Conservation (phyloP, 352 stramenopile species). For the Globisporangium alternatum region DNA sequence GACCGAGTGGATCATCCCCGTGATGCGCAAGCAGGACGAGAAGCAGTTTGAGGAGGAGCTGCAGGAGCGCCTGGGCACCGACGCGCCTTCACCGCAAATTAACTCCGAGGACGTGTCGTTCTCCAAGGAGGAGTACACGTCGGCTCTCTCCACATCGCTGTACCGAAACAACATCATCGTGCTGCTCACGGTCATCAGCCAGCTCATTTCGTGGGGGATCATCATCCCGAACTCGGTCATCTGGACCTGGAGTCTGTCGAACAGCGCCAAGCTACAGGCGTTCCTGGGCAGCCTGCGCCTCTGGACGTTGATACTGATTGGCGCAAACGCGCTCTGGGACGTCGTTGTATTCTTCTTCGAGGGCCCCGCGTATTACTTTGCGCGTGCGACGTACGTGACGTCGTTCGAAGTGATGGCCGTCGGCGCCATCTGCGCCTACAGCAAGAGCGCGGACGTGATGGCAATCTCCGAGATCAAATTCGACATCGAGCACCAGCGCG, state of each 20-base stretch:
- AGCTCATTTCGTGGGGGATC: slow-evolving; percentile 51
- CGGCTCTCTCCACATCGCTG: slow-evolving; percentile 30
- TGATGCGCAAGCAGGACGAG: slow-evolving; percentile 18
- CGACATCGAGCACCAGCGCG: slow-evolving; percentile 25
- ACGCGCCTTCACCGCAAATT: background rate
- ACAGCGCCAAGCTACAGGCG: slow-evolving; percentile 29
- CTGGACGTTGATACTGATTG: slow-evolving; percentile 36
- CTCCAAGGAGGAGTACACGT: slow-evolving; percentile 17
- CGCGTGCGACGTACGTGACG: slow-evolving; percentile 20
- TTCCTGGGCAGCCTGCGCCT: slow-evolving; percentile 36
- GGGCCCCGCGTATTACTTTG: slow-evolving; percentile 27
- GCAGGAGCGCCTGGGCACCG: background rate
- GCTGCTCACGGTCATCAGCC: slow-evolving; percentile 23
- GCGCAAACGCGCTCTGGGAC: slow-evolving; percentile 31
- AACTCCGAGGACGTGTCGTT: slow-evolving; percentile 2
- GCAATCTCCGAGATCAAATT: slow-evolving; percentile 25
- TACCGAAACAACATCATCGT: slow-evolving; percentile 34
- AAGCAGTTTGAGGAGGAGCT: slow-evolving; percentile 3
- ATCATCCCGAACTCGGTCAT: slow-evolving; percentile 49
- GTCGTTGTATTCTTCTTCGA: slow-evolving; percentile 30
- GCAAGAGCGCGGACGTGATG: slow-evolving; percentile 13
- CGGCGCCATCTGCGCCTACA: slow-evolving; percentile 17
- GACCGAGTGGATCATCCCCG: slow-evolving; percentile 15
- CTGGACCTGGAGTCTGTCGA: slow-evolving; percentile 37
- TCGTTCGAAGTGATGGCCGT: slow-evolving; percentile 22